A percentile compares a stretch with the other conserved stretches of the same genome.
Conservation (phyloP, 1,139 yeast species). For the Yamadazyma taylorii region DNA sequence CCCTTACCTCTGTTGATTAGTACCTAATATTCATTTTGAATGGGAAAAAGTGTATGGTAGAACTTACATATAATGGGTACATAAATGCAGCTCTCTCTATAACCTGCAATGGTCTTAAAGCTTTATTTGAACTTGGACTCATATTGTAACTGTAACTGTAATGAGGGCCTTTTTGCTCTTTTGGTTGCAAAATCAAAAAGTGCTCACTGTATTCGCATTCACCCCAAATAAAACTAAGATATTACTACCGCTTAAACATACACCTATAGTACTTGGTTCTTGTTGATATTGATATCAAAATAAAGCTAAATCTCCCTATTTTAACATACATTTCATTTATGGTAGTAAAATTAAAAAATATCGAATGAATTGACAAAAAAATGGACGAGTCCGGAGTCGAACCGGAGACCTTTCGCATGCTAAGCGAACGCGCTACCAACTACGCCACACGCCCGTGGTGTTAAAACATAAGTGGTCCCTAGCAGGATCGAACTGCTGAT, state of each 20-base stretch:
- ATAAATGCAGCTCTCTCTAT: constrained; percentile 8
- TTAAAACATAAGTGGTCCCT: constrained; percentile 57
- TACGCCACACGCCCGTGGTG: constrained; percentile 54
- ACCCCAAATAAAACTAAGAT: no score
- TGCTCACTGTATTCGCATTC: no score
- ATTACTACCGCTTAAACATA: no score
- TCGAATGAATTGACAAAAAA: constrained; percentile 19
- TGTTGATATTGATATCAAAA: no score
- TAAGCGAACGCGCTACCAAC: constrained; percentile 92
- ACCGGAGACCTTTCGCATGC: constrained; percentile 91
- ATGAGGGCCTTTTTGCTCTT: not conserved
- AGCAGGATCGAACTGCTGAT: constrained; percentile 87
- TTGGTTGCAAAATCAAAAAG: not conserved
- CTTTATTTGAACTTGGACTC: not conserved
- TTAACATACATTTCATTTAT: not conserved
- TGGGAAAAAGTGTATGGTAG: not conserved
- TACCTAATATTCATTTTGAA: constrained; percentile 5
- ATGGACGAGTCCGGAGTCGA: constrained; percentile 90
- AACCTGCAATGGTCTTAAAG: not conserved
- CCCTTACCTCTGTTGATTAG: constrained; percentile 36
- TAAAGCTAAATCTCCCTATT: not conserved
- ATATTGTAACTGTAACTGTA: constrained; percentile 2
- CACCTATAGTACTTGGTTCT: no score
- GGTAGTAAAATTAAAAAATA: not conserved
- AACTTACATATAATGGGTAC: constrained; percentile 17